These are phyloP conservation scores for Adansonia madagascariensis DNA, from an alignment of 441 rosid species.

Conservation along the genomic window DNA sequence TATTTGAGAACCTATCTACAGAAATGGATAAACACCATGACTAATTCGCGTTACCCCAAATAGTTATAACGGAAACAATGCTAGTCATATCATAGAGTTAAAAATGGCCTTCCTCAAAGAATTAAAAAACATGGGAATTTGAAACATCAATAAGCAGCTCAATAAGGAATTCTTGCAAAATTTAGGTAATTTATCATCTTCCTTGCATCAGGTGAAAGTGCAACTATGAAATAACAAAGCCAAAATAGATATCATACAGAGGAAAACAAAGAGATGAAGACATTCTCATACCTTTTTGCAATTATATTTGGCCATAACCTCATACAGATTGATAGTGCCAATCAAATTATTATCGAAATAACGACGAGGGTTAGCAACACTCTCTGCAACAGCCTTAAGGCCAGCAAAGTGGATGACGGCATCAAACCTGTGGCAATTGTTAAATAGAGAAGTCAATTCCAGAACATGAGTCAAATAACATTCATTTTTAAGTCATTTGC, in stretches of 20 bases:
- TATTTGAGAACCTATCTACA: background rate
- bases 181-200: background rate
- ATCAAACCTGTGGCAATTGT: conserved; percentile 48
- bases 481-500: background rate
- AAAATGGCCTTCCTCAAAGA: background rate
- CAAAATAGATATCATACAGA: background rate
- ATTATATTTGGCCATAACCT: conserved; percentile 63
- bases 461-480: background rate
- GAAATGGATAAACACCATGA: background rate
- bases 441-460: conserved; percentile 19
- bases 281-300: conserved; percentile 57
- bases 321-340: conserved; percentile 70
- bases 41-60: background rate
- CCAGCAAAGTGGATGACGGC: conserved; percentile 82
- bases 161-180: background rate
- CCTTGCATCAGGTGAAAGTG: conserved; percentile 4
- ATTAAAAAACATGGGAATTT: background rate
- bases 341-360: conserved; percentile 71
- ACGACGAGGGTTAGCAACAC: conserved; percentile 60
- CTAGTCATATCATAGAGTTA: background rate
- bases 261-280: conserved; percentile 15
- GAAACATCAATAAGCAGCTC: conserved; percentile 6
- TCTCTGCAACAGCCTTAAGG: conserved; percentile 75
- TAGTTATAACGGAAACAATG: background rate
- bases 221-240: background rate